Conservation (phyloP, 352 stramenopile genomes). For the Pythium aquatile region DNA sequence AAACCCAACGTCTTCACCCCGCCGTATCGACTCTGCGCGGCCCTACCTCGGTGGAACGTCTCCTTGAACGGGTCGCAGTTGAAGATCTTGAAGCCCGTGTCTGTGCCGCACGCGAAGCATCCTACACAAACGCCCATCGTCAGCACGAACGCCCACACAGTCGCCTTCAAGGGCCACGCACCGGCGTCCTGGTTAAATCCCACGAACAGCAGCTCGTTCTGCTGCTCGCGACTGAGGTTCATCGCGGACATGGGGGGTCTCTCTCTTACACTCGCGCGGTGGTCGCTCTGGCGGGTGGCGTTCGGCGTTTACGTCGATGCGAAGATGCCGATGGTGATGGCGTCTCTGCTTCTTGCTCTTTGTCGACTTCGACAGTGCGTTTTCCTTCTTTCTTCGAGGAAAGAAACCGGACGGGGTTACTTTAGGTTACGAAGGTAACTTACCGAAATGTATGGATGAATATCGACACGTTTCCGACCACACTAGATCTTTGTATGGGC, state of each 20-base stretch:
- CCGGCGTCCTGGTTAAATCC: slow-evolving; percentile 95
- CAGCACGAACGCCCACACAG: slow-evolving; percentile 3
- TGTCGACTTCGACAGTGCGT: slow-evolving; percentile 8
- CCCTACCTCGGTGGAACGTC: slow-evolving; percentile 91
- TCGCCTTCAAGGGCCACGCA: slow-evolving; percentile 17
- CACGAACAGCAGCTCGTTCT: slow-evolving; percentile 94
- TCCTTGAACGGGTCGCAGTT: slow-evolving; percentile 98
- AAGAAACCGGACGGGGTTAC: slow-evolving; percentile 24
- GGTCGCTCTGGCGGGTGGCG: neutral
- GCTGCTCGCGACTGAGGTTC: slow-evolving; percentile 86
- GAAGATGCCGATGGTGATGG: neutral
- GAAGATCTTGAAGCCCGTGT: slow-evolving; percentile 98
- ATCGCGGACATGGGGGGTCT: slow-evolving; percentile 39
- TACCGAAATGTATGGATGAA: neutral
- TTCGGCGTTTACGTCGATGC: neutral
- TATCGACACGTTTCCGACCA: no score
- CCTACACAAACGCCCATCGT: slow-evolving; percentile 36
- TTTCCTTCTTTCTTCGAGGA: slow-evolving; percentile 24
- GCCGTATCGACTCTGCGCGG: neutral
- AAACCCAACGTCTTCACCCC: neutral
- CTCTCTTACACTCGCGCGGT: neutral
- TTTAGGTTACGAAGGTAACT: neutral
- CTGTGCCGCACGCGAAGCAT: slow-evolving; percentile 94
- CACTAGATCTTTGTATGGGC: no score
- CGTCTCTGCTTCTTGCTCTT: neutral